Conservation (phyloP, 1,139 yeast genomes). For the Yamadazyma siamensis region DNA sequence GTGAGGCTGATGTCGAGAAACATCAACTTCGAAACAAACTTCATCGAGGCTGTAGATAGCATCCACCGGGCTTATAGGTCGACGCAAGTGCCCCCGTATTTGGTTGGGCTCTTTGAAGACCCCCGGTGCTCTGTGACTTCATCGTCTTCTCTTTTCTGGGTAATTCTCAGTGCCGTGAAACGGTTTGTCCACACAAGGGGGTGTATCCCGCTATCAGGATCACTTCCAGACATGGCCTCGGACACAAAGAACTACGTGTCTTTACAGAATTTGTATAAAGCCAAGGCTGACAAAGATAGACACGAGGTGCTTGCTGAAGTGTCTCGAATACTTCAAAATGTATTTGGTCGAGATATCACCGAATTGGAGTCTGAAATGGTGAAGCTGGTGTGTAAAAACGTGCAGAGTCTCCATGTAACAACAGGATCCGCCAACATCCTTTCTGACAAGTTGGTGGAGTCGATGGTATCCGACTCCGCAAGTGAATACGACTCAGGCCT, state of each 20-base stretch:
- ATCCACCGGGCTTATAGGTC: constrained; percentile 49
- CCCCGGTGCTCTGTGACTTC: constrained; percentile 16
- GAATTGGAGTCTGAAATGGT: constrained; percentile 37
- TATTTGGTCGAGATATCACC: constrained; percentile 18
- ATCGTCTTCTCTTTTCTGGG: constrained; percentile 53
- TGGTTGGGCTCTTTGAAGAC: constrained; percentile 8
- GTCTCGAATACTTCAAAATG: too few relatives aligned
- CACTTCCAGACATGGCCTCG: constrained; percentile 86
- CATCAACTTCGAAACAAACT: constrained; percentile 51
- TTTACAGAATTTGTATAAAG: constrained; percentile 56
- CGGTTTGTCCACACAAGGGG: constrained; percentile 40
- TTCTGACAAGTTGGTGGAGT: constrained; percentile 14
- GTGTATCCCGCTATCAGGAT: constrained; percentile 67
- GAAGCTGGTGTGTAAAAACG: constrained; percentile 58
- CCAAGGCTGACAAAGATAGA: constrained; percentile 55
- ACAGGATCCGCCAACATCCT: constrained; percentile 28
- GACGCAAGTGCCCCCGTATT: constrained; percentile 34
- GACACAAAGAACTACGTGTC: constrained; percentile 60
- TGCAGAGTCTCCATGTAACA: constrained; percentile 35
- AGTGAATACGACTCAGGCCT: constrained; percentile 19
- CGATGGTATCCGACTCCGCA: constrained; percentile 14
- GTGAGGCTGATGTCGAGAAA: constrained; percentile 36
- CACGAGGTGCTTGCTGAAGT: constrained; percentile 23
- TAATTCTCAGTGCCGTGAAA: constrained; percentile 53
- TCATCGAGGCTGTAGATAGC: constrained; percentile 65